phyloP scores from a whole-genome alignment of 306 rosid species.

The Fagus crenata region DNA sequence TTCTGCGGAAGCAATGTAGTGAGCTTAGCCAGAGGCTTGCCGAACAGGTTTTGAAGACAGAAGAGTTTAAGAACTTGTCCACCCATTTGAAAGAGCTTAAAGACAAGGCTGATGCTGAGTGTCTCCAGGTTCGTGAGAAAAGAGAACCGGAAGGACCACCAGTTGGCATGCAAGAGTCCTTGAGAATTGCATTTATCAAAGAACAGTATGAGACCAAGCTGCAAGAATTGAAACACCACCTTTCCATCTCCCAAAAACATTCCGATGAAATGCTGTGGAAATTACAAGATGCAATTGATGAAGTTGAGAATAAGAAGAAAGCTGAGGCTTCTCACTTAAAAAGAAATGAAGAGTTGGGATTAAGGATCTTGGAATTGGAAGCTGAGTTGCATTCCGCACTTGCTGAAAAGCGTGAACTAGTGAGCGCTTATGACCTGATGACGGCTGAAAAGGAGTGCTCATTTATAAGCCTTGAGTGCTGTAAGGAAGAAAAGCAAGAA shows the following conservation, averaged over 20 bases:
- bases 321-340: slow-evolving; percentile 70
- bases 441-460: slow-evolving; percentile 98
- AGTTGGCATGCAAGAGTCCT: slow-evolving; percentile 73
- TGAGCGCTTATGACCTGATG: slow-evolving; percentile 73
- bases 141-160: slow-evolving; percentile 76
- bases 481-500: slow-evolving; percentile 88
- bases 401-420: slow-evolving; percentile 81
- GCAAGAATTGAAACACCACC: slow-evolving; percentile 86
- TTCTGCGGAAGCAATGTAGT: slow-evolving; percentile 56
- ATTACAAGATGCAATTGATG: slow-evolving; percentile 82
- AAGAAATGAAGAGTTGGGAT: slow-evolving; percentile 77
- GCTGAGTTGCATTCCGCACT: slow-evolving; percentile 67
- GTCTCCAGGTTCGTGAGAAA: slow-evolving; percentile 58
- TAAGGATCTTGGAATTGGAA: slow-evolving; percentile 85
- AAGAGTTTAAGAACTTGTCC: slow-evolving; percentile 91
- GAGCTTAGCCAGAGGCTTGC: slow-evolving; percentile 74
- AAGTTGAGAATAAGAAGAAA: slow-evolving; percentile 69
- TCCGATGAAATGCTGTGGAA: slow-evolving; percentile 91
- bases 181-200: slow-evolving; percentile 95
- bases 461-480: slow-evolving; percentile 84
- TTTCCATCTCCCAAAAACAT: slow-evolving; percentile 79
- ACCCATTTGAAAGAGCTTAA: slow-evolving; percentile 90
- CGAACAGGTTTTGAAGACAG: slow-evolving; percentile 82
- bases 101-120: slow-evolving; percentile 84
- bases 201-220: slow-evolving; percentile 93